These are phyloP conservation scores for Backusella sp. DNA, from an alignment of 192 early-diverging fungal species.

Conservation along the genomic window DNA sequence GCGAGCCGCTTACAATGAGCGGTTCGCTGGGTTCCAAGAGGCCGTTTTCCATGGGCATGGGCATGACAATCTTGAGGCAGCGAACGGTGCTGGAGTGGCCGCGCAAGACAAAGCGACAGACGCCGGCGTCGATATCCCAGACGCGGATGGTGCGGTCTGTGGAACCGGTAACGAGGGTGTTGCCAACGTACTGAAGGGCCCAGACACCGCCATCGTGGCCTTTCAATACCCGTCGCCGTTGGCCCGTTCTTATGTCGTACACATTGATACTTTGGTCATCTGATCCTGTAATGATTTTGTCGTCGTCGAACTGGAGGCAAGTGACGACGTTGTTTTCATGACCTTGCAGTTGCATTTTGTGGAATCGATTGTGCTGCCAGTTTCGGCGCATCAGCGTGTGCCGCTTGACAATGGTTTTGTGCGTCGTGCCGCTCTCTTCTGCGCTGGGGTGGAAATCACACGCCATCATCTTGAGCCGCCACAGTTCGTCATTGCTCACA, in stretches of 20 bases:
- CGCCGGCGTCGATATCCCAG: conserved; percentile 91
- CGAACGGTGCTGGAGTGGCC: conserved; percentile 96
- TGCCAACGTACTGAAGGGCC: conserved; percentile 89
- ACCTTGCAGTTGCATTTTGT: conserved; percentile 78
- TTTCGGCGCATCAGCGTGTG: conserved; percentile 81
- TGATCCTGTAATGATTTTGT: conserved; percentile 93
- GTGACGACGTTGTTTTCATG: conserved; percentile 71
- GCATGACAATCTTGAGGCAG: conserved; percentile 88
- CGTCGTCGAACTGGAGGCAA: conserved; percentile 92
- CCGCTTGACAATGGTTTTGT: conserved; percentile 77
- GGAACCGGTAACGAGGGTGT: conserved; percentile 92
- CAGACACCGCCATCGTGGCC: conserved; percentile 98
- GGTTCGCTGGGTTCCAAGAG: conserved; percentile 65
- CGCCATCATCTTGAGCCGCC: conserved; percentile 42
- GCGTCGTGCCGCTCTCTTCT: conserved; percentile 46
- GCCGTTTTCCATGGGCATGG: conserved; percentile 47
- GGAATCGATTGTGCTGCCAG: conserved; percentile 75
- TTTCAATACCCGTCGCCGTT: conserved; percentile 62
- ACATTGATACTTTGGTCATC: conserved; percentile 94
- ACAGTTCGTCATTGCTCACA: conserved; percentile 62
- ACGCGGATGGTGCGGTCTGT: conserved; percentile 97
- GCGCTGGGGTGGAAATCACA: conserved; percentile 44
- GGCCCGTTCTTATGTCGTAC: conserved; percentile 86
- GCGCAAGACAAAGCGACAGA: conserved; percentile 89
- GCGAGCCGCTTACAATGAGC: conserved; percentile 90